A percentile compares a stretch with the other conserved stretches of the same genome.
Conservation (phyloP, 2,329 filamentous ascomycete species). For the Coleophoma cylindrospora region DNA sequence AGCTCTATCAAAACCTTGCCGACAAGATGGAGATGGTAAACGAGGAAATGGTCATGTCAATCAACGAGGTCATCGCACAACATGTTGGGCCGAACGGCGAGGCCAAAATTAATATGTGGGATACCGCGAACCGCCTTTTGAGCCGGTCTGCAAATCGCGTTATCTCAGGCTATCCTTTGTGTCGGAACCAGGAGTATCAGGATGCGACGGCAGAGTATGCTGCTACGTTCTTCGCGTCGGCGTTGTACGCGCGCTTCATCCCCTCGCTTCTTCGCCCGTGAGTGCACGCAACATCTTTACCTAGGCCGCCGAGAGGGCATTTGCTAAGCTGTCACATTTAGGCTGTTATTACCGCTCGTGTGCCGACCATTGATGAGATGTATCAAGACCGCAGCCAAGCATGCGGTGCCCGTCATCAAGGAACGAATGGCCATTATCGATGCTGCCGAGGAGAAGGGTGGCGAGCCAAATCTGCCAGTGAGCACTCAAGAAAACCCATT, state of each 20-base stretch:
- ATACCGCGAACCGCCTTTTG: constrained; percentile 8
- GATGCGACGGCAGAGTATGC: constrained; percentile 14
- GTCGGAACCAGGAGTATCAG: constrained; percentile 12
- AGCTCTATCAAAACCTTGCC: no score
- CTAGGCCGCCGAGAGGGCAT: no score
- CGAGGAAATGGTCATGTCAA: no score
- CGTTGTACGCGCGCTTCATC: constrained; percentile 13
- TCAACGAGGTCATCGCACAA: no score
- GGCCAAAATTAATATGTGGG: constrained; percentile 2
- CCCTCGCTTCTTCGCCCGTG: no score
- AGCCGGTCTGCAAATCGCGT: constrained; percentile 5
- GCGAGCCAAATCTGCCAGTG: no score
- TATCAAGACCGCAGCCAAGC: constrained; percentile 6
- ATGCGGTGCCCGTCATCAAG: constrained; percentile 9
- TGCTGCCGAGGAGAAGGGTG: no score
- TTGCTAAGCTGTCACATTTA: no score
- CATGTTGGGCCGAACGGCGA: no score
- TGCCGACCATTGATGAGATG: constrained; percentile 3
- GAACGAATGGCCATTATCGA: constrained; percentile 9
- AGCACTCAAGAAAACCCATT: no score
- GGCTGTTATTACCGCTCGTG: neutral
- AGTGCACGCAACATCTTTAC: no score
- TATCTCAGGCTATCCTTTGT: constrained; percentile 9
- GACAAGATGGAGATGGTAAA: no score
- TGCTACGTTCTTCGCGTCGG: constrained; percentile 11